These are phyloP conservation scores for Karstenula rhodostoma DNA, from an alignment of 2,329 filamentous ascomycete genomes.

Conservation along the genomic window DNA sequence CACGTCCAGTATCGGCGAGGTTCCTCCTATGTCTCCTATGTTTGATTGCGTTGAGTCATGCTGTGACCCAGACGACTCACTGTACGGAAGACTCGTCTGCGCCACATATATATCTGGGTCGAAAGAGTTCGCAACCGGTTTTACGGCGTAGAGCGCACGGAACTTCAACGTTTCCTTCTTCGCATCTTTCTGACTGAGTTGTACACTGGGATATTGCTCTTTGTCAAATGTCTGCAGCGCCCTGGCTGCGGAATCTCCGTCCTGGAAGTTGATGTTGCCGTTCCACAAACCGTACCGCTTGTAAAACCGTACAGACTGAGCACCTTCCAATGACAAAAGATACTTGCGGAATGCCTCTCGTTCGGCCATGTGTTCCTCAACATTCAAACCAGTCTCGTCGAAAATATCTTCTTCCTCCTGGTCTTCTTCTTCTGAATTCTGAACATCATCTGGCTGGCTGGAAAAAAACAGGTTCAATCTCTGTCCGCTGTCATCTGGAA, in stretches of 20 bases:
- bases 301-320: conserved; percentile 30
- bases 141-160: background rate
- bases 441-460: conserved; percentile 12
- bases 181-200: conserved; percentile 19
- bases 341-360: conserved; percentile 29
- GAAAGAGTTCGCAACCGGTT: background rate
- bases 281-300: conserved; percentile 32
- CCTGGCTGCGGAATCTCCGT: conserved; percentile 19
- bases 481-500: conserved; percentile 36
- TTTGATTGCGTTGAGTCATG: conserved; percentile 18
- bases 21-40: background rate
- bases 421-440: conserved; percentile 16
- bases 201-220: conserved; percentile 26
- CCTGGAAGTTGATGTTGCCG: conserved; percentile 30
- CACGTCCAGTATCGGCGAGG: conserved; percentile 20
- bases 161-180: conserved; percentile 31
- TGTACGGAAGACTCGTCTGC: conserved; percentile 18
- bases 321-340: conserved; percentile 28
- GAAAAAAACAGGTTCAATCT: conserved; percentile 29
- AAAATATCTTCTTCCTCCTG: background rate
- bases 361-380: conserved; percentile 25
- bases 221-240: conserved; percentile 30
- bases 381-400: background rate
- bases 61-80: conserved; percentile 20
- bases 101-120: conserved; percentile 5